phyloP scores from a whole-genome alignment of 495 filamentous ascomycete genomes.

The Hyaloscypha finlandica region DNA sequence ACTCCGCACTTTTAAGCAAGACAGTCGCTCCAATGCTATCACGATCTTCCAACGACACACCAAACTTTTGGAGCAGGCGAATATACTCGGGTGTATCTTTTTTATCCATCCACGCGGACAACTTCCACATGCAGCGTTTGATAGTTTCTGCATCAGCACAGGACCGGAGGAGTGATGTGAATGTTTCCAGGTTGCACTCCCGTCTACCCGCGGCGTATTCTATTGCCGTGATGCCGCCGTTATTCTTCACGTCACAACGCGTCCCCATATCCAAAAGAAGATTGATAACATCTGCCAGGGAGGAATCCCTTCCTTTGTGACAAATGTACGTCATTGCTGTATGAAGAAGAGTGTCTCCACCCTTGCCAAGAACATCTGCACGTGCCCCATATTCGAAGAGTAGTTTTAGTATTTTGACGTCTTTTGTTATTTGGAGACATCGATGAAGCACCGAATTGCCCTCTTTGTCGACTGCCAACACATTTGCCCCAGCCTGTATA shows the following conservation, averaged over 20 bases:
- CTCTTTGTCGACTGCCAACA: neutral
- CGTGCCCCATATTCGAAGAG: constrained; percentile 34
- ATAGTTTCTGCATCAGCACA: constrained; percentile 13
- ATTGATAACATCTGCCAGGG: neutral
- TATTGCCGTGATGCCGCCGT: neutral
- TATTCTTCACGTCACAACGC: constrained; percentile 9
- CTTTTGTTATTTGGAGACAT: constrained; percentile 14
- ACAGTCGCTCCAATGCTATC: constrained; percentile 27
- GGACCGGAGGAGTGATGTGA: constrained; percentile 12
- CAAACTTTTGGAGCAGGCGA: constrained; percentile 3
- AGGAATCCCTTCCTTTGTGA: neutral
- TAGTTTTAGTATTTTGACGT: constrained; percentile 31
- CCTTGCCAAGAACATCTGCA: neutral
- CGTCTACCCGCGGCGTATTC: constrained; percentile 1
- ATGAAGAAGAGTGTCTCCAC: constrained; percentile 11
- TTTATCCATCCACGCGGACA: neutral
- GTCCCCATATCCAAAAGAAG: constrained; percentile 18
- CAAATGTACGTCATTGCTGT: neutral
- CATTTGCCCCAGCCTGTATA: neutral
- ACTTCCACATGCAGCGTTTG: constrained; percentile 12
- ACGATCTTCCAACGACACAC: constrained; percentile 30
- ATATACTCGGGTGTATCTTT: neutral
- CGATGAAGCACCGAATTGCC: neutral
- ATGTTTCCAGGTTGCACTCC: constrained; percentile 9
- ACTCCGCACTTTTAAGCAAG: constrained; percentile 11